Percentiles rank a stretch among this genome's conserved stretches.
Conservation (phyloP, 306 rosid species). For the Lotus japonicus region DNA sequence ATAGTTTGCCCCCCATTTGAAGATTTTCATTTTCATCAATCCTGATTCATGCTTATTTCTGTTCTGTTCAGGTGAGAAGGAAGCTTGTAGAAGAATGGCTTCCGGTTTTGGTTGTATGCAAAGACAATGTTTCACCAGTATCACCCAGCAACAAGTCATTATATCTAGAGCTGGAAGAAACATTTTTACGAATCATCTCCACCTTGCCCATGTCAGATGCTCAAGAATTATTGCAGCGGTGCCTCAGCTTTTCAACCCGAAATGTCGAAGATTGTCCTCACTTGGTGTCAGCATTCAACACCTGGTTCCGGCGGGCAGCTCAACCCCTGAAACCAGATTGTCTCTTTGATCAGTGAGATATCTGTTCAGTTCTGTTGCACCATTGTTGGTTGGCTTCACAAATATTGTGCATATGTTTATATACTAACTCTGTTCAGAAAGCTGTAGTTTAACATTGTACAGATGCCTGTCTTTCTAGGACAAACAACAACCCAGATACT, state of each 20-base stretch:
- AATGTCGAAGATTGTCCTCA: conserved; percentile 88
- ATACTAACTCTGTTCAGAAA: conserved; percentile 15
- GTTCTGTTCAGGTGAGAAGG: conserved; percentile 64
- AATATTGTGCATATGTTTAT: conserved; percentile 34
- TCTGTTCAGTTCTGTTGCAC: neutral
- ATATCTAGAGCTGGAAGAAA: conserved; percentile 75
- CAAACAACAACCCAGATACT: neutral
- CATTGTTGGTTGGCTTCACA: conserved; percentile 1
- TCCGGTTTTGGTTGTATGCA: conserved; percentile 82
- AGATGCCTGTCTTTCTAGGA: neutral
- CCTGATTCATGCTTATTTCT: neutral
- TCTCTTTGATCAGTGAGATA: conserved; percentile 14
- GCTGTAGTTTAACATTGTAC: conserved; percentile 19
- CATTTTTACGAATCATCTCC: conserved; percentile 72
- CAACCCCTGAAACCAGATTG: conserved; percentile 32
- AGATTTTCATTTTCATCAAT: neutral
- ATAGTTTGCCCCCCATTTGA: neutral
- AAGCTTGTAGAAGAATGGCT: conserved; percentile 88
- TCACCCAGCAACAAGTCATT: conserved; percentile 48
- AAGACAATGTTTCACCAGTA: conserved; percentile 72
- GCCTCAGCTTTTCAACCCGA: conserved; percentile 83
- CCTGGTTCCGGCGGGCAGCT: conserved; percentile 89
- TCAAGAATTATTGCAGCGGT: conserved; percentile 73
- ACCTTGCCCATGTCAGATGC: conserved; percentile 88
- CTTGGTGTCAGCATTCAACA: conserved; percentile 74